A percentile compares a stretch with the other conserved stretches of the same genome.
Evolutionary conservation across 352 stramenopile species (phyloP).

Genomic region (Pseudoperonospora humuli): DNA sequence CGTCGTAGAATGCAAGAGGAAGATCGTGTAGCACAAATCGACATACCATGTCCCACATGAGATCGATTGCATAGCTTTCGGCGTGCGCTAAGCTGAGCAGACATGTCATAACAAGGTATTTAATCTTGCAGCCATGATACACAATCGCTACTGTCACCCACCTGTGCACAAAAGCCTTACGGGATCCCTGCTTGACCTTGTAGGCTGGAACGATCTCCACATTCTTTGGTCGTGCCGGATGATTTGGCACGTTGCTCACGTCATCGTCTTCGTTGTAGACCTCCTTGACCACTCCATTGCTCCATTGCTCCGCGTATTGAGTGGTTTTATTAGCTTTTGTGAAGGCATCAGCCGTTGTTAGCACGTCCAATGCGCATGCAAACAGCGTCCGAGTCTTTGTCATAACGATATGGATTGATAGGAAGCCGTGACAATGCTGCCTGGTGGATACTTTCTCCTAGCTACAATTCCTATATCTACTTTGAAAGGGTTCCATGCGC

Average conservation of each 20-base stretch:
- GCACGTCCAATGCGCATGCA: constrained; percentile 35
- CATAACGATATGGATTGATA: too few species aligned
- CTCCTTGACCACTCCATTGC: constrained; percentile 16
- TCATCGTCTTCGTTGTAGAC: constrained; percentile 29
- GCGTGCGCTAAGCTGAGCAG: constrained; percentile 35
- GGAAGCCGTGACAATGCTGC: too few species aligned
- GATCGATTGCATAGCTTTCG: constrained; percentile 55
- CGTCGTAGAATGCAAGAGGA: constrained; percentile 46
- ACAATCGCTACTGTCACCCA: neutral
- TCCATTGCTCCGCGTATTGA: constrained; percentile 28
- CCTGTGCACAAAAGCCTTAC: constrained; percentile 44
- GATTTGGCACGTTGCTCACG: constrained; percentile 31
- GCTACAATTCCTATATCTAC: too few species aligned
- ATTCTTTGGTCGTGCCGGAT: constrained; percentile 35
- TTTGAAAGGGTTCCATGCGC: too few species aligned
- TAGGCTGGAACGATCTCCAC: constrained; percentile 34
- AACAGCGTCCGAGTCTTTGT: constrained; percentile 21
- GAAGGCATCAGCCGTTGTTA: constrained; percentile 27
- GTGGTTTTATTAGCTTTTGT: constrained; percentile 36
- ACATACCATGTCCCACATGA: constrained; percentile 58
- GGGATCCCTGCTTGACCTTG: constrained; percentile 42
- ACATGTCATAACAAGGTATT: neutral
- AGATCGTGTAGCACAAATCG: constrained; percentile 40
- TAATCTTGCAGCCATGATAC: neutral
- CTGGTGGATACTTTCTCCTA: too few species aligned